Conservation (phyloP, 139 green algal species). For the Picochlorum sp. region DNA sequence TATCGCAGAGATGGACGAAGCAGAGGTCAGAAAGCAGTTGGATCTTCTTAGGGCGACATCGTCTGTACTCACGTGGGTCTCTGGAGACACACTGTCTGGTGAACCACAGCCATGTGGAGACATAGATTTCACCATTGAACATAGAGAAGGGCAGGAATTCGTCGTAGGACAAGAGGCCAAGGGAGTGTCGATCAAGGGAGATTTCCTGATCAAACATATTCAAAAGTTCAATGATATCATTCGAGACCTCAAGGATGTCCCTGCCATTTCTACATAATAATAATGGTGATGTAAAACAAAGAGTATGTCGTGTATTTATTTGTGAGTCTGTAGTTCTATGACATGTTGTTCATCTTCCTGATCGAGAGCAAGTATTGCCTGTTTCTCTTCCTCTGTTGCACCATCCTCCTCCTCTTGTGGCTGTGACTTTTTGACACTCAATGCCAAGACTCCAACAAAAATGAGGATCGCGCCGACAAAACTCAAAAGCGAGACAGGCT, state of each 20-base stretch:
- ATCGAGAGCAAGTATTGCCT: no score
- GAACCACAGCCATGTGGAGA: slow-evolving; percentile 15
- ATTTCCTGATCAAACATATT: slow-evolving; percentile 71
- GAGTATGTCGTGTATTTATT: no score
- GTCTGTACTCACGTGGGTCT: slow-evolving; percentile 36
- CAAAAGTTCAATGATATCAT: slow-evolving; percentile 57
- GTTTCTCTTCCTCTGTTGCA: background rate
- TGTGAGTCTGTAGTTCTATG: no score
- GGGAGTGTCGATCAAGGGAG: slow-evolving; percentile 23
- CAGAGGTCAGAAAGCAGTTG: slow-evolving; percentile 54
- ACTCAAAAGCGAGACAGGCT: slow-evolving; percentile 11
- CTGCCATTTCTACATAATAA: background rate
- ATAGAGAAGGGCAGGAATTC: slow-evolving; percentile 48
- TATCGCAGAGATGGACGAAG: slow-evolving; percentile 75
- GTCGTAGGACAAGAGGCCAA: slow-evolving; percentile 48
- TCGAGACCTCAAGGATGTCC: slow-evolving; percentile 44
- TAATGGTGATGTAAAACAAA: no score
- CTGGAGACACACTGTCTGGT: slow-evolving; percentile 33
- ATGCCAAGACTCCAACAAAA: slow-evolving; percentile 16
- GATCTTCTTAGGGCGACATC: slow-evolving; percentile 39
- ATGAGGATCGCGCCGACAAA: slow-evolving; percentile 24
- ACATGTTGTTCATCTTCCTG: no score
- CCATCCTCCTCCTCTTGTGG: background rate
- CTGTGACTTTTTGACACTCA: background rate
- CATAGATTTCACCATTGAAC: slow-evolving; percentile 25